phyloP scores from a whole-genome alignment of 352 stramenopile genomes.

The Pythium aristosporum region DNA sequence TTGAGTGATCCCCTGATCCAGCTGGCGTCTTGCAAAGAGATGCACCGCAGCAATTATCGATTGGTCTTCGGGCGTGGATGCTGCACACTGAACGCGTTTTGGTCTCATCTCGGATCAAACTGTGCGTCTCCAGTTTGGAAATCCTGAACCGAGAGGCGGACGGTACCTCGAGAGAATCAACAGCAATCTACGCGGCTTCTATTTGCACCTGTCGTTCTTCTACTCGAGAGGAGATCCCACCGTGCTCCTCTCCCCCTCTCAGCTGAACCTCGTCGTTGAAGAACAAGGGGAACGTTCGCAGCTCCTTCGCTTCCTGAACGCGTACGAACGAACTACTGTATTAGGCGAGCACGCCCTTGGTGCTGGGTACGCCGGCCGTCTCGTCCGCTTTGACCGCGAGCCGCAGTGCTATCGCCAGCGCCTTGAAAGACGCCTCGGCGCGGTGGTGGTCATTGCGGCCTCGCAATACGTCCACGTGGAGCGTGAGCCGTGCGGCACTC shows the following conservation, averaged over 20 bases:
- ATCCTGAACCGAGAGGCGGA: no score
- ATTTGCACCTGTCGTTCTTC: background rate
- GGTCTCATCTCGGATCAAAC: no score
- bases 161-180: no score
- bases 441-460: slow-evolving; percentile 93
- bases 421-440: slow-evolving; percentile 91
- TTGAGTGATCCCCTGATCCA: no score
- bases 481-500: slow-evolving; percentile 88
- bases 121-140: no score
- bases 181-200: no score
- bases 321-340: background rate
- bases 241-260: background rate
- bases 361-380: slow-evolving; percentile 87
- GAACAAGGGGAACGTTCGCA: no score
- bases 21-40: no score
- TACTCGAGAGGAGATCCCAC: background rate
- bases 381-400: slow-evolving; percentile 73
- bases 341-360: slow-evolving; percentile 89
- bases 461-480: slow-evolving; percentile 92
- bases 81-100: background rate
- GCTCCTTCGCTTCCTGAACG: no score
- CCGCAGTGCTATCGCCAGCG: slow-evolving; percentile 84
- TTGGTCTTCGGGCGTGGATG: background rate
- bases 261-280: background rate
- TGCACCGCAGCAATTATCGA: no score